phyloP scores from a whole-genome alignment of 1,284 basidiomycete species.

The Ganoderma sinense region DNA sequence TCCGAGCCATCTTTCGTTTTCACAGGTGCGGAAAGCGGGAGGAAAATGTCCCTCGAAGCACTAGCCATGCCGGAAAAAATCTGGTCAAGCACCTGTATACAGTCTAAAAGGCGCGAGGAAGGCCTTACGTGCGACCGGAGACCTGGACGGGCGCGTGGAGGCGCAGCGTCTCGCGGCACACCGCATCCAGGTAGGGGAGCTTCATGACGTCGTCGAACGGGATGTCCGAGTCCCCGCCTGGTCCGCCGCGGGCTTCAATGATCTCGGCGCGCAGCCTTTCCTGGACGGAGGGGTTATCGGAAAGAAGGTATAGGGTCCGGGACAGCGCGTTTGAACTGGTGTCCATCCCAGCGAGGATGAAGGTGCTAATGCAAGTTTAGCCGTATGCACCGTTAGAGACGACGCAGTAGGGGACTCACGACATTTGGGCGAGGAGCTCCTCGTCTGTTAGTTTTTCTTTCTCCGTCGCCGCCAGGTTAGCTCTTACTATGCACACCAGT shows the following conservation, averaged over 20 bases:
- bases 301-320: slow-evolving; percentile 16
- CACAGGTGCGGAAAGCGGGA: slow-evolving; percentile 7
- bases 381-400: too few relatives aligned
- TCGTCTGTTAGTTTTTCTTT: slow-evolving; percentile 4
- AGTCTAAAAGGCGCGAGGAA: too few relatives aligned
- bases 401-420: not conserved
- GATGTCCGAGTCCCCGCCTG: slow-evolving; percentile 18
- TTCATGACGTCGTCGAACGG: slow-evolving; percentile 15
- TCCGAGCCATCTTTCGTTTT: not conserved
- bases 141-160: slow-evolving; percentile 51
- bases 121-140: slow-evolving; percentile 4
- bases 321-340: slow-evolving; percentile 15
- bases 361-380: not conserved
- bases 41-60: not conserved
- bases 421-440: slow-evolving; percentile 12
- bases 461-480: slow-evolving; percentile 6
- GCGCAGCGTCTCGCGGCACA: slow-evolving; percentile 39
- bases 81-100: too few relatives aligned
- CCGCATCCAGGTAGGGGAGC: slow-evolving; percentile 59
- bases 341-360: slow-evolving; percentile 21
- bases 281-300: slow-evolving; percentile 5
- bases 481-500: not conserved
- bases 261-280: slow-evolving; percentile 2
- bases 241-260: slow-evolving; percentile 32
- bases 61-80: not conserved